Conservation (phyloP, 139 green algal genomes). For the Chlorella sp. region DNA sequence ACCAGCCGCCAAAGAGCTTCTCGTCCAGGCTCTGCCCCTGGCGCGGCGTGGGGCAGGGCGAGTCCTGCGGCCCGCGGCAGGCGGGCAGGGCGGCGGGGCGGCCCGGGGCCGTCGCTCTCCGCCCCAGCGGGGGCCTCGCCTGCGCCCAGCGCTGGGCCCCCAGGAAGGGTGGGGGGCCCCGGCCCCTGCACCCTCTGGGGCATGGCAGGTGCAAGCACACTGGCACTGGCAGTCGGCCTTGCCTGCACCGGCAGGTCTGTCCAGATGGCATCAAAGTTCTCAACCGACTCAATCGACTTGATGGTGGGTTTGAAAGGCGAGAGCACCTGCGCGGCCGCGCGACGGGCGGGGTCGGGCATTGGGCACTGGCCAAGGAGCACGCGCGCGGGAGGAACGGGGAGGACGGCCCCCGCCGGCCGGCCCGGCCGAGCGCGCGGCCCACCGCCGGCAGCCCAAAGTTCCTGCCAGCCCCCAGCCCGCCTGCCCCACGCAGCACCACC, state of each 20-base stretch:
- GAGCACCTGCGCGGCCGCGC: slow-evolving; percentile 44
- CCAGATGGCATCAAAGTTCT: slow-evolving; percentile 90
- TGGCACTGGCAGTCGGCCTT: not conserved
- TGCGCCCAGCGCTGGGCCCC: not conserved
- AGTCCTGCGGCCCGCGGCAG: slow-evolving; percentile 63
- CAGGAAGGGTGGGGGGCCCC: not conserved
- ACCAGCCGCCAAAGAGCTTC: slow-evolving; percentile 70
- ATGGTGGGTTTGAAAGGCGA: slow-evolving; percentile 85
- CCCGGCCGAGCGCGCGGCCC: too few species aligned
- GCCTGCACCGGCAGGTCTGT: slow-evolving; percentile 61
- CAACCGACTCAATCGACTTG: slow-evolving; percentile 40
- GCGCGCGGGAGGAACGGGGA: not conserved
- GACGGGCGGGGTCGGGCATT: not conserved
- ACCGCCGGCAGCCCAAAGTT: not conserved
- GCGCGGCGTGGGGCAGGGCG: slow-evolving; percentile 64
- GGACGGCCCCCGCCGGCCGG: too few species aligned
- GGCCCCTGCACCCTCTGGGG: not conserved
- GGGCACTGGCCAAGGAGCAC: not conserved
- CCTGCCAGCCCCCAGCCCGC: not conserved
- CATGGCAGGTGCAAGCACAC: not conserved
- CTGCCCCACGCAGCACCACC: not conserved
- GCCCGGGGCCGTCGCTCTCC: not conserved
- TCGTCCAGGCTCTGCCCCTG: slow-evolving; percentile 9
- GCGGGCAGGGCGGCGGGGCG: not conserved
- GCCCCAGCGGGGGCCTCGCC: not conserved